These are phyloP conservation scores for Cordyceps militaris DNA, from an alignment of 2,329 filamentous ascomycete genomes.

Conservation along the genomic window DNA sequence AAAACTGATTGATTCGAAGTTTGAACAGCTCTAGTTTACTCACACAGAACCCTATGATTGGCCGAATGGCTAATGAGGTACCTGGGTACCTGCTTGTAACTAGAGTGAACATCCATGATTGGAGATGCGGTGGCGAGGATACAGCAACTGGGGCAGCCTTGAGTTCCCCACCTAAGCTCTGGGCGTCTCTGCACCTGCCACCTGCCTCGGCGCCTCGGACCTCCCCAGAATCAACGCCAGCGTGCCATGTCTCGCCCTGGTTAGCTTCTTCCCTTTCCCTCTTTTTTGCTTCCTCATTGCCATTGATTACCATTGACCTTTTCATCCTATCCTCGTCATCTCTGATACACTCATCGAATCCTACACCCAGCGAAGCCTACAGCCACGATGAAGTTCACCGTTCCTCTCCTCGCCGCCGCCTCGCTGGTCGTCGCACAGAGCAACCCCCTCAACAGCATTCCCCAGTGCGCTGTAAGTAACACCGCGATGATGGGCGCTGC, in stretches of 20 bases:
- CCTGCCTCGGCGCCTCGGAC: not conserved
- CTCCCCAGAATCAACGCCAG: not conserved
- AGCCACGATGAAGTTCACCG: constrained; percentile 29
- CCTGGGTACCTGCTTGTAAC: no score
- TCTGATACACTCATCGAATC: not conserved
- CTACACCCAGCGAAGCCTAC: not conserved
- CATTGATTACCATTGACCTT: not conserved
- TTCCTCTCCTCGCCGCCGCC: constrained; percentile 25
- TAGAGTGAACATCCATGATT: no score
- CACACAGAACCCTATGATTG: no score
- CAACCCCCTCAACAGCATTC: constrained; percentile 22
- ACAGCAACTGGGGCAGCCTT: not conserved
- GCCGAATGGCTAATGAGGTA: no score
- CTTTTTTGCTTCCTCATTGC: not conserved
- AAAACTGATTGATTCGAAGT: no score
- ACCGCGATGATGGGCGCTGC: not conserved
- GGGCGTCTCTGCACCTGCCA: no score
- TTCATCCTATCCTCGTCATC: not conserved
- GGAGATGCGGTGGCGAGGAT: no score
- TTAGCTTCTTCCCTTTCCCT: not conserved
- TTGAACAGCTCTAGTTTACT: no score
- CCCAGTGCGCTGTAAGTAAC: constrained; percentile 32
- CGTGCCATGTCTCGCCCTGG: not conserved
- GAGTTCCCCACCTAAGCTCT: no score
- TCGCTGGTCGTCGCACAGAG: constrained; percentile 28